phyloP scores from a whole-genome alignment of 192 early-diverging fungal genomes.

The Funneliformis geosporum region DNA sequence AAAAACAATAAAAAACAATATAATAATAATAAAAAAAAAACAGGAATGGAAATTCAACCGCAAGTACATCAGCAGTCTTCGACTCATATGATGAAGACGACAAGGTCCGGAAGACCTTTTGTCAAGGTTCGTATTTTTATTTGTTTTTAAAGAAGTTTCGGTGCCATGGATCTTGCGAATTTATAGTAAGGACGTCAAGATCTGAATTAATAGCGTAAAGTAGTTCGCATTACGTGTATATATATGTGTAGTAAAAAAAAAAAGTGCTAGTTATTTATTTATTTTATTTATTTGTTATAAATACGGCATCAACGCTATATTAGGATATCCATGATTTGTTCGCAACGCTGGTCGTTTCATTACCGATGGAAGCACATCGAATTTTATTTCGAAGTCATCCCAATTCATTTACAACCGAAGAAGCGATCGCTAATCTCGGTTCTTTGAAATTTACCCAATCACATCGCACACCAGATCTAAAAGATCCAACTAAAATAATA shows the following conservation, averaged over 20 bases:
- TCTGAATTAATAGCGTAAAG: no score
- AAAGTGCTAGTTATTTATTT: not conserved
- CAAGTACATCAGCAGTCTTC: conserved; percentile 42
- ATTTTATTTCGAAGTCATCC: conserved; percentile 53
- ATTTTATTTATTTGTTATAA: not conserved
- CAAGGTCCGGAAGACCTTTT: conserved; percentile 58
- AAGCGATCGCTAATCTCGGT: conserved; percentile 51
- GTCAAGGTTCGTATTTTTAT: conserved; percentile 46
- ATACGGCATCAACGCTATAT: not conserved
- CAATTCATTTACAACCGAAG: conserved; percentile 57
- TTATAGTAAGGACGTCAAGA: not conserved
- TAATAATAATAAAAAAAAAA: no score
- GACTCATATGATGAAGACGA: conserved; percentile 57
- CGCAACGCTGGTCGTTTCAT: conserved; percentile 53
- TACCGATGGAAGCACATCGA: conserved; percentile 51
- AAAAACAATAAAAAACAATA: no score
- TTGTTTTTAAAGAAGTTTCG: not conserved
- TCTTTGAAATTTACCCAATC: conserved; percentile 52
- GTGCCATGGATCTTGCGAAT: not conserved
- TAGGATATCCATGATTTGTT: conserved; percentile 63
- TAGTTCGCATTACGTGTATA: no score
- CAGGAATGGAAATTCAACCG: not conserved
- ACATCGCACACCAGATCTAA: conserved; percentile 48
- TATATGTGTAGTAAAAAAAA: not conserved
- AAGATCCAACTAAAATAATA: conserved; percentile 48